These are phyloP conservation scores for Boletus pseudo-olivaceus DNA, from an alignment of 768 basidiomycete genomes.

Conservation along the genomic window DNA sequence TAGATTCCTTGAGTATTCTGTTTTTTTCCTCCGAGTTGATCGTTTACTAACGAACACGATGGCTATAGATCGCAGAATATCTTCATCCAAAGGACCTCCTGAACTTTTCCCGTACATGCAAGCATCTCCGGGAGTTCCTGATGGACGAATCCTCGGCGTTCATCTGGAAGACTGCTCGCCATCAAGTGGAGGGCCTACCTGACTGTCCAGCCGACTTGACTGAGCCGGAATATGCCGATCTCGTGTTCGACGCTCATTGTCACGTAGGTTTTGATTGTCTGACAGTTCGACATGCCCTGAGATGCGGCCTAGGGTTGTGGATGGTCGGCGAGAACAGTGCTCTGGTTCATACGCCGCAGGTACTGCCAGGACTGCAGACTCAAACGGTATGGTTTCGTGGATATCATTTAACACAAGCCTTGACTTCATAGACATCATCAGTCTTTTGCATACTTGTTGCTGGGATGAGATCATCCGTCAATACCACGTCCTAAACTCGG, in stretches of 20 bases:
- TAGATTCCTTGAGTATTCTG: not conserved
- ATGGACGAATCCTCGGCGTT: conserved; percentile 27
- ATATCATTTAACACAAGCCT: not conserved
- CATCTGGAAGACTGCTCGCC: conserved; percentile 26
- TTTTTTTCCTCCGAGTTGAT: not conserved
- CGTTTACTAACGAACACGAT: not conserved
- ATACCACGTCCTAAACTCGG: not conserved
- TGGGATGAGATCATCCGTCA: not conserved
- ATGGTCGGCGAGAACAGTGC: not conserved
- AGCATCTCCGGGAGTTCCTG: conserved; percentile 34
- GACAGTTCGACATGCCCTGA: not conserved
- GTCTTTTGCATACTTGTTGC: not conserved
- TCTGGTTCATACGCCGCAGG: conserved; percentile 15
- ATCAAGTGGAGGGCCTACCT: conserved; percentile 36
- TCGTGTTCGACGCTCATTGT: conserved; percentile 34
- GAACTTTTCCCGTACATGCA: conserved; percentile 39
- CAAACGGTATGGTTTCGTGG: not conserved
- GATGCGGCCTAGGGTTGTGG: conserved; percentile 5
- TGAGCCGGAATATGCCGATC: conserved; percentile 43
- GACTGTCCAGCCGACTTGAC: conserved; percentile 41
- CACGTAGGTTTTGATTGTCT: conserved; percentile 6
- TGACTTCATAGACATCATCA: not conserved
- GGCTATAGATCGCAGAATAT: conserved; percentile 36
- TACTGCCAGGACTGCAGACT: conserved; percentile 5
- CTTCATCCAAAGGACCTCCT: conserved; percentile 31